A percentile compares a stretch with the other conserved stretches of the same genome.
Conservation (phyloP, 805 yeast genomes). For the Zygotorulaspora florentina region DNA sequence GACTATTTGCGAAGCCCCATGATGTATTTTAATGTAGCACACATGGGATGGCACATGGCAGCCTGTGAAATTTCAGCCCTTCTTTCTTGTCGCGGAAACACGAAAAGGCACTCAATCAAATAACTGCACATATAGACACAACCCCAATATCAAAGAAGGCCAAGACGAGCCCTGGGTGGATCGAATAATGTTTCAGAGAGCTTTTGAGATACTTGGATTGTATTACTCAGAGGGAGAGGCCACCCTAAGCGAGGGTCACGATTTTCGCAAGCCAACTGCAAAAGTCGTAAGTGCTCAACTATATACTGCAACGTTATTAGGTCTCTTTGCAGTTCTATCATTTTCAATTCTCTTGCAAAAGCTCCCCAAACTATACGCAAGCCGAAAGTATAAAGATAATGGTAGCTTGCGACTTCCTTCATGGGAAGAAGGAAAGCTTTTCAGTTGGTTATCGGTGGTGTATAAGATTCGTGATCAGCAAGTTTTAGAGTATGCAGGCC, state of each 20-base stretch:
- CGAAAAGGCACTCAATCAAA: not conserved
- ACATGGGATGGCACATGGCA: not conserved
- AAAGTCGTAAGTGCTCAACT: conserved; percentile 77
- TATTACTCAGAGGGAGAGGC: not conserved
- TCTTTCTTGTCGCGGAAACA: conserved; percentile 1
- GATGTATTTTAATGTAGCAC: too few relatives aligned
- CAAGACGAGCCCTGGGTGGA: not conserved
- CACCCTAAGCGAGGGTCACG: conserved; percentile 16
- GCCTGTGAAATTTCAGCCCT: not conserved
- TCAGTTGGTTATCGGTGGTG: conserved; percentile 78
- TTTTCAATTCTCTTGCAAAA: conserved; percentile 68
- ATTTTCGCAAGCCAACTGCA: conserved; percentile 37
- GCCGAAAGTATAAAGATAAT: conserved; percentile 47
- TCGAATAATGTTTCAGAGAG: not conserved
- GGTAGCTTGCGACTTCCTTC: conserved; percentile 29
- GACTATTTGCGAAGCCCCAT: too few relatives aligned
- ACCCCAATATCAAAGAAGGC: not conserved
- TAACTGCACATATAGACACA: not conserved
- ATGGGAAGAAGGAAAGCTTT: conserved; percentile 44
- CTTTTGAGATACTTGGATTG: not conserved
- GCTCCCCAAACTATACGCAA: conserved; percentile 82
- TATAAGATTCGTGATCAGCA: conserved; percentile 65
- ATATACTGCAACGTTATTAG: conserved; percentile 62
- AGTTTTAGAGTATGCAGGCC: conserved; percentile 82
- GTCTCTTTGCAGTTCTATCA: conserved; percentile 58